These are phyloP conservation scores for Yamadazyma olivae DNA, from an alignment of 805 yeast species.

Conservation along the genomic window DNA sequence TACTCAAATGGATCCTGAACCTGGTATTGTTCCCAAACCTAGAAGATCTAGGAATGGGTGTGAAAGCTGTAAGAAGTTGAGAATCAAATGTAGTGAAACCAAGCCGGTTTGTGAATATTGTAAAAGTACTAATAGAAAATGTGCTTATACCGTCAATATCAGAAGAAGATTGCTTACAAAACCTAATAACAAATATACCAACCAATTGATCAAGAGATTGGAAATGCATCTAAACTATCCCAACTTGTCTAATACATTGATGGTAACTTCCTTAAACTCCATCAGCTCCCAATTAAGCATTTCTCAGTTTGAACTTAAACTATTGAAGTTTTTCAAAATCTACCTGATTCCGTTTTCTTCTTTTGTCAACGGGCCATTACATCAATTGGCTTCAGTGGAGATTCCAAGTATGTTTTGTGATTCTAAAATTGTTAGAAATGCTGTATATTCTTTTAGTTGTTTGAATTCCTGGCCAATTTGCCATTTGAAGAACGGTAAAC, in stretches of 20 bases:
- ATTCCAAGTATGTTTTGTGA: conserved; percentile 2
- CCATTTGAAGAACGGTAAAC: background rate
- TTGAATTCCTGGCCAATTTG: conserved; percentile 8
- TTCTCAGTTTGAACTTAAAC: conserved; percentile 7
- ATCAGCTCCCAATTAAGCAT: conserved; percentile 2
- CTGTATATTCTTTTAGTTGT: conserved; percentile 7
- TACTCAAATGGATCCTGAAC: too few relatives aligned
- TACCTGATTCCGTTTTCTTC: conserved; percentile 2
- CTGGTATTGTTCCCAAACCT: too few relatives aligned
- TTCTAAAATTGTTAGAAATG: conserved; percentile 6
- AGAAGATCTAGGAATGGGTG: conserved; percentile 47
- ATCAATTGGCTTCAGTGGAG: conserved; percentile 3
- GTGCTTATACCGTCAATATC: conserved; percentile 3
- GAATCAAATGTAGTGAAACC: conserved; percentile 40
- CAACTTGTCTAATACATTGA: background rate
- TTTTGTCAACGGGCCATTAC: conserved; percentile 2
- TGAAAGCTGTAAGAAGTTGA: conserved; percentile 55
- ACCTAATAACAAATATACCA: conserved; percentile 2
- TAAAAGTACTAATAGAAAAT: conserved; percentile 5
- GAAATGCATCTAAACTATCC: conserved; percentile 1
- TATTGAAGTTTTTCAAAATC: conserved; percentile 4
- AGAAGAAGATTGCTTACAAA: too few relatives aligned
- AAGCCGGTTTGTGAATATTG: conserved; percentile 13
- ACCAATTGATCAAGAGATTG: conserved; percentile 3
- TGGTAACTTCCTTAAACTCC: conserved; percentile 1